Base-by-base conservation (phyloP, 2,329 filamentous ascomycete genomes). In the Bimuria novae-zelandiae region DNA sequence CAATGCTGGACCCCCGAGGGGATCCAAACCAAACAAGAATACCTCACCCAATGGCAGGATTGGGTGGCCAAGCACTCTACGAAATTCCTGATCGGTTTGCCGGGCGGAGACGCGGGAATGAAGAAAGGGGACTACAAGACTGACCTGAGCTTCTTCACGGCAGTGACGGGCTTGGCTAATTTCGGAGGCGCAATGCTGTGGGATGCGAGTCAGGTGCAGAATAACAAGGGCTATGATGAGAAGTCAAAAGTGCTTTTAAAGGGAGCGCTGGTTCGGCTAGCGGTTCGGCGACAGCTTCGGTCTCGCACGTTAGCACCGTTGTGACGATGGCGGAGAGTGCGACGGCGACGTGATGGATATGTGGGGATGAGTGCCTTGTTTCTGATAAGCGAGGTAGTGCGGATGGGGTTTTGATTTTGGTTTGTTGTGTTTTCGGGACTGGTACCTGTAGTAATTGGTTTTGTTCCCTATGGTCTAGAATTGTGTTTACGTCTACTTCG, bases 131-230 rank as follows among this genome's bases (percentile, higher is more conserved):
- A 16, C 4, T 10, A 39, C 11, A 40, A 54, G 17, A 11, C 45
- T 14, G 8, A 17, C 39, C 37, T 3, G 12, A 19, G 11, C 14
- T 10, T 30, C 10, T 37, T 55, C 4, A 23, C 32, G 17, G 12
- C 29, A 12, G 8, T 41, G n/a, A 46, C 22, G 27, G 22, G 27
- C 3, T 1, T 37, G 7, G n/a, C 19, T 6, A 49, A 16, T 6
- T 56, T 60, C 49, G 54, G 40, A 1, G 57, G 55, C 14, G 46
- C 49, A 12, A 61, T 59, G 56, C 19, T 63, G 10, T 63, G 56
- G 56, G 60, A 63, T 56, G 56, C 56, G 2, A 63, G 58, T 27
- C 58, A 60, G 30, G 49, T 56, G 2, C 61, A 44, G 44, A 8
- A 4, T 11, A 61, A 63, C 33, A 21, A n/a, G 7, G 11, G 37